phyloP scores from a whole-genome alignment of 768 basidiomycete genomes.

The Gymnopilus dilepis region DNA sequence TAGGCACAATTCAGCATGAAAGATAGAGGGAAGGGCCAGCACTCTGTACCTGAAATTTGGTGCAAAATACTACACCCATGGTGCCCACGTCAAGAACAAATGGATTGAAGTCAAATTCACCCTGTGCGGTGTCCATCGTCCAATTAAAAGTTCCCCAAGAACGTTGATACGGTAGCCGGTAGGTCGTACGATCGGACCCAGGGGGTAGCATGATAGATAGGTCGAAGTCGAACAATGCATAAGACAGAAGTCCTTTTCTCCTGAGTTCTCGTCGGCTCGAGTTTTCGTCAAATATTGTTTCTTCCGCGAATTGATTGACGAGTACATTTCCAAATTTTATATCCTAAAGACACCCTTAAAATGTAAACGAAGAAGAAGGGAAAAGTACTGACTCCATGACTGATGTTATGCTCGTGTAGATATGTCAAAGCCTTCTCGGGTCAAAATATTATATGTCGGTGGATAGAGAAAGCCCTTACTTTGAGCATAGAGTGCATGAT shows the following conservation, averaged over 20 bases:
- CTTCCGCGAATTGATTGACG: conserved; percentile 21
- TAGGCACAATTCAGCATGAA: background rate
- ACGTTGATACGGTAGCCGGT: conserved; percentile 17
- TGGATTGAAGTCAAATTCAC: conserved; percentile 31
- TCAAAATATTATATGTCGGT: background rate
- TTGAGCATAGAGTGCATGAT: conserved; percentile 23
- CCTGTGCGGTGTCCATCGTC: conserved; percentile 23
- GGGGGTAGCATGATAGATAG: conserved; percentile 21
- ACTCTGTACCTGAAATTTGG: conserved; percentile 14
- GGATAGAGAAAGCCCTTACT: background rate
- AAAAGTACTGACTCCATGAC: conserved; percentile 21
- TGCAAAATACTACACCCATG: conserved; percentile 21
- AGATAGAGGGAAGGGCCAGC: background rate
- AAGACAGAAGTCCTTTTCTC: conserved; percentile 14
- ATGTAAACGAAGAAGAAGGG: background rate
- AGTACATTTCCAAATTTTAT: conserved; percentile 21
- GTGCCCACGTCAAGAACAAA: conserved; percentile 32
- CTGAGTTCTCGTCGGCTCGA: conserved; percentile 5
- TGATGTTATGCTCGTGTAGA: conserved; percentile 25
- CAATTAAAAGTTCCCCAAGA: conserved; percentile 11
- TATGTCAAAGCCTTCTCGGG: conserved; percentile 19
- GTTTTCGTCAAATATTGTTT: background rate
- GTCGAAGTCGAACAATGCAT: conserved; percentile 29
- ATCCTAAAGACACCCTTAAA: conserved; percentile 2
- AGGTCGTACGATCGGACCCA: background rate